These are phyloP conservation scores for Aspergillus ustus DNA, from an alignment of 2,329 filamentous ascomycete genomes.

Conservation along the genomic window DNA sequence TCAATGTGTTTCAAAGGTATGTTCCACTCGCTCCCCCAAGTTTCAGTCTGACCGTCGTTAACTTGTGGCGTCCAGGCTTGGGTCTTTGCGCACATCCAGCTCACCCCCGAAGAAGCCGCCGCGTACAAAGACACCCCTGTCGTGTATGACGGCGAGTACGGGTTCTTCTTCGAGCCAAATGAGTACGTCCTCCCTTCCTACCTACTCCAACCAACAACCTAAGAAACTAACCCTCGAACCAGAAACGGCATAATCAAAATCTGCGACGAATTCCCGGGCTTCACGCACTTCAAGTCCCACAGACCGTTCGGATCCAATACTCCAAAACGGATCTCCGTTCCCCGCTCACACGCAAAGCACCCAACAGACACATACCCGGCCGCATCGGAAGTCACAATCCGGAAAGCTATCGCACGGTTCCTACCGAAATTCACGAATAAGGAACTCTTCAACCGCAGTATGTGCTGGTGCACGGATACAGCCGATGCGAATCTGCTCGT, in stretches of 20 bases:
- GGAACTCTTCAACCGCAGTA: conserved; percentile 3
- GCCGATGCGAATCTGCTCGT: conserved; percentile 5
- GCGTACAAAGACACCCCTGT: conserved; percentile 51
- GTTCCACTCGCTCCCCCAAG: neutral
- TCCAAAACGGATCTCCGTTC: conserved; percentile 1
- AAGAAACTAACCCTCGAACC: neutral
- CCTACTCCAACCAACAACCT: too few relatives aligned
- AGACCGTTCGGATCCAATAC: neutral
- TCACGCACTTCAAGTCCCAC: conserved; percentile 36
- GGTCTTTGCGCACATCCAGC: conserved; percentile 53
- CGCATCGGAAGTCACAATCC: conserved; percentile 1
- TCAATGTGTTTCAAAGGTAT: conserved; percentile 47
- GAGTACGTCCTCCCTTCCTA: conserved; percentile 31
- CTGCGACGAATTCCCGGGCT: conserved; percentile 60
- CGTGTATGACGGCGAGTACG: conserved; percentile 52
- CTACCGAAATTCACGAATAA: neutral
- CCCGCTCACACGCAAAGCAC: conserved; percentile 4
- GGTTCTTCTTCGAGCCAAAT: conserved; percentile 56
- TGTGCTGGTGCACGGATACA: conserved; percentile 13
- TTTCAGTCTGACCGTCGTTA: conserved; percentile 53
- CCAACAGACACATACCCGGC: conserved; percentile 7
- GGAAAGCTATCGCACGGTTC: conserved; percentile 5
- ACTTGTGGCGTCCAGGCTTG: conserved; percentile 50
- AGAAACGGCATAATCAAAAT: conserved; percentile 40
- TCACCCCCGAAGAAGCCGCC: conserved; percentile 47